phyloP scores from a whole-genome alignment of 148 eudicot species.

The Oxyria digyna region DNA sequence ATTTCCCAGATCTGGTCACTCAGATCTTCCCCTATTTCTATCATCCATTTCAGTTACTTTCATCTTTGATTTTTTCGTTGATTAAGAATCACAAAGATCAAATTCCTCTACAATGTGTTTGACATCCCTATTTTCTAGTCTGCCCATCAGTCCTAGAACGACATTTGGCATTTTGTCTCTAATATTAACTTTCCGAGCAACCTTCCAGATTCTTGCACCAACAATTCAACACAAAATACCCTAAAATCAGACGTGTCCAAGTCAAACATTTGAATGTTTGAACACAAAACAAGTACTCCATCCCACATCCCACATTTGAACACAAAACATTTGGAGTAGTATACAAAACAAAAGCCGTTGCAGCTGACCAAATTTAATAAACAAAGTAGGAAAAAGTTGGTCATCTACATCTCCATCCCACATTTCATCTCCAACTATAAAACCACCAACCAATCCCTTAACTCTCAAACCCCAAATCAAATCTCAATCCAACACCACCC shows the following conservation, averaged over 20 bases:
- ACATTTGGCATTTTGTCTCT: too few species aligned
- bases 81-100: neutral
- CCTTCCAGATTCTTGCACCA: neutral
- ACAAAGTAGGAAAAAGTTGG: neutral
- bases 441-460: conserved; percentile 3
- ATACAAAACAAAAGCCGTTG: neutral
- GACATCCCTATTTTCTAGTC: neutral
- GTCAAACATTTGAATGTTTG: neutral
- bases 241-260: neutral
- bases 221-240: neutral
- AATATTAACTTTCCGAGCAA: too few species aligned
- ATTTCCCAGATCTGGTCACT: neutral
- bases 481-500: neutral
- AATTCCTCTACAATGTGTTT: too few species aligned
- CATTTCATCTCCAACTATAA: neutral
- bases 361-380: neutral
- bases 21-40: neutral
- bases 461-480: neutral
- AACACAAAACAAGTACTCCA: too few species aligned
- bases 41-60: neutral
- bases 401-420: neutral
- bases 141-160: neutral
- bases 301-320: neutral
- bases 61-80: neutral
- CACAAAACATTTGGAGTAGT: neutral